These are phyloP conservation scores for Diaporthe capsici DNA, from an alignment of 2,329 filamentous ascomycete species.

Conservation along the genomic window DNA sequence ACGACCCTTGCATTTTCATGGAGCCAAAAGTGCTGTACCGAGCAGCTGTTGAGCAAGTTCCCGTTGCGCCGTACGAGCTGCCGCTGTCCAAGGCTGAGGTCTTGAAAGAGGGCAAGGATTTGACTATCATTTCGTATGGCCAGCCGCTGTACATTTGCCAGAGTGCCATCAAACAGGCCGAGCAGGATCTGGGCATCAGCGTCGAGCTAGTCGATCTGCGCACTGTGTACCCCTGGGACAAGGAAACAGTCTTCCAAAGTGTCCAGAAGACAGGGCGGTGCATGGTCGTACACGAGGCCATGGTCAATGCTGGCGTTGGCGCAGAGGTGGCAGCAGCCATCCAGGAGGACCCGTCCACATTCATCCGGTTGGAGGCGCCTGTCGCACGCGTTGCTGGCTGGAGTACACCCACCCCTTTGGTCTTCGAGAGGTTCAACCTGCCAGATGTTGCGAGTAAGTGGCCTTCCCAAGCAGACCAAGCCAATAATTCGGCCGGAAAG, in stretches of 20 bases:
- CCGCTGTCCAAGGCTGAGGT: slow-evolving; percentile 90
- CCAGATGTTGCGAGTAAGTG: slow-evolving; percentile 89
- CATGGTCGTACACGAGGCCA: slow-evolving; percentile 92
- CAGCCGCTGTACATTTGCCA: slow-evolving; percentile 90
- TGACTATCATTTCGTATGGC: slow-evolving; percentile 91
- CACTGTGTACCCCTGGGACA: slow-evolving; percentile 94
- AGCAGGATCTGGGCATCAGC: slow-evolving; percentile 81
- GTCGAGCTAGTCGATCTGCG: slow-evolving; percentile 90
- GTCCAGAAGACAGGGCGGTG: slow-evolving; percentile 89
- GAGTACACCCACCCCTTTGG: slow-evolving; percentile 85
- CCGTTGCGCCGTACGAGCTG: slow-evolving; percentile 83
- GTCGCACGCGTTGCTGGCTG: slow-evolving; percentile 90
- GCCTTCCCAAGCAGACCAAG: neutral
- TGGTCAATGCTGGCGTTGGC: slow-evolving; percentile 90
- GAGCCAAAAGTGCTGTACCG: slow-evolving; percentile 95
- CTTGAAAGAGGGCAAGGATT: slow-evolving; percentile 81
- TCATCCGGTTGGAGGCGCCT: slow-evolving; percentile 86
- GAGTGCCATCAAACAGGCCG: slow-evolving; percentile 80
- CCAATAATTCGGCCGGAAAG: neutral
- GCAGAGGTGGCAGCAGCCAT: slow-evolving; percentile 91
- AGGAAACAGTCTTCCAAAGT: slow-evolving; percentile 82
- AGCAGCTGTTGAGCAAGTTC: slow-evolving; percentile 92
- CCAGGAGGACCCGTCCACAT: slow-evolving; percentile 82
- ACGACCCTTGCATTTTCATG: slow-evolving; percentile 93
- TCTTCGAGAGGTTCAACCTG: slow-evolving; percentile 85